Base-by-base conservation (phyloP, 2,329 filamentous ascomycete genomes). In the Fusarium acutatum region DNA sequence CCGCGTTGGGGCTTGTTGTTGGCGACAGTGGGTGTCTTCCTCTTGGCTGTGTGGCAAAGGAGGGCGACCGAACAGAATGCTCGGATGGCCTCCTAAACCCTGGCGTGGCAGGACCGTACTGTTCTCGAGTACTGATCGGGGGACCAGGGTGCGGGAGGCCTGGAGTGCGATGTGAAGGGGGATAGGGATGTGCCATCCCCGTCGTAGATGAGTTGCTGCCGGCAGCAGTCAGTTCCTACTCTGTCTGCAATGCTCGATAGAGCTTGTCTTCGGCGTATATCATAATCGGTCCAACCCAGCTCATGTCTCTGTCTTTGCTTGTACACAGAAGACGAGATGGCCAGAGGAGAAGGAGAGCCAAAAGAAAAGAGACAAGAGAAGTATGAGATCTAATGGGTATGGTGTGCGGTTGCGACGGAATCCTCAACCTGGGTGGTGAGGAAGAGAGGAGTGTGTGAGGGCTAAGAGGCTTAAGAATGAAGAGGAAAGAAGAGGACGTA, bases 131-230 rank as follows among this genome's bases (percentile, higher is more conserved):
- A 77, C 81, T 87, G 75, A 88, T 80, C 66, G 86, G 84, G 34
- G 81, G 80, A 75, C 82, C 83, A 79, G 86, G 85, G 75, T 87
- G 86, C 68, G 88, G 87, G 79, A 89, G 80, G 77, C 86, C 81
- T 80, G 86, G 81, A 78, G 85, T 83, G 78, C 87, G 78, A 74
- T 80, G 78, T 54, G 76, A 77, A 69, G 78, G 79, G 64, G 76
- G 85, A 80, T 87, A 87, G 82, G 84, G 83, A 85, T 89, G 87
- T 84, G 87, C 86, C 87, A 90, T 89, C 78, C 86, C 87, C 83
- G 85, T 83, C 68, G 86, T 84, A 62, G 87, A 83, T 64, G 83
- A 84, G 80, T 81, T 87, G 82, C 83, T 88, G 78, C 76, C 81
- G 77, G 60, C 53, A 44, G 60, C 69, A 67, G 75, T 79, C 61